Percentiles rank a stretch among this genome's conserved stretches.
phyloP scores from a whole-genome alignment of 305 asterid genomes.

The Solanum hybrid region DNA sequence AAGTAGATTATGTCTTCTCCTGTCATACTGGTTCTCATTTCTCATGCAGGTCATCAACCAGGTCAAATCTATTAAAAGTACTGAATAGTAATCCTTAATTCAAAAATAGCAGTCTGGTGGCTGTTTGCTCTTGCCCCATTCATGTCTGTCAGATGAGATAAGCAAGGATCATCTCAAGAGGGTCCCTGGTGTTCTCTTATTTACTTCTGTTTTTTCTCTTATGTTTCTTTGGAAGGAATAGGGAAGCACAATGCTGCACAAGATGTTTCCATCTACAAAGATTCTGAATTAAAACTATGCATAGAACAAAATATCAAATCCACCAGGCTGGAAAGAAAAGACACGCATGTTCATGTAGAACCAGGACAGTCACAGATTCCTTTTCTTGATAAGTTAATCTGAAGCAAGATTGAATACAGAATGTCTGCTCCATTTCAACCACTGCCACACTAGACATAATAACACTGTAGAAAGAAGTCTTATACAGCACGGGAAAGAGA shows the following conservation, averaged over 20 bases:
- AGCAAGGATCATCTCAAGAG: not conserved
- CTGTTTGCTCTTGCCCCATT: not conserved
- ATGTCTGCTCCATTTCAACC: not conserved
- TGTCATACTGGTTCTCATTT: not conserved
- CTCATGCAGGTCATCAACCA: not conserved
- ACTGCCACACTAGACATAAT: not conserved
- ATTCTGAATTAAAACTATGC: not conserved
- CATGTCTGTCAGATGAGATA: not conserved
- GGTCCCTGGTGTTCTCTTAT: not conserved
- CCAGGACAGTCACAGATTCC: not conserved
- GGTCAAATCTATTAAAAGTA: not conserved
- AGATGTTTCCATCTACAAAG: not conserved
- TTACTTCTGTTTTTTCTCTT: not conserved
- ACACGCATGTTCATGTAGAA: not conserved
- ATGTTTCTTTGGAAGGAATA: not conserved
- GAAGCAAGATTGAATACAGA: not conserved
- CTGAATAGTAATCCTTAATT: not conserved
- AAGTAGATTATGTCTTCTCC: not conserved
- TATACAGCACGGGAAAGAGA: conserved; percentile 4
- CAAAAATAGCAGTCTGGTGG: not conserved
- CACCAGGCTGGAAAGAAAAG: not conserved
- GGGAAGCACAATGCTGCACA: not conserved
- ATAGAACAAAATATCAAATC: not conserved
- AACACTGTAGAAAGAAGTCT: not conserved
- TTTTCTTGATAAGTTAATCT: not conserved